A percentile compares a stretch with the other conserved stretches of the same genome.
Evolutionary conservation across 2,329 filamentous ascomycete genomes (phyloP).

Genomic region (Fusarium sp.): DNA sequence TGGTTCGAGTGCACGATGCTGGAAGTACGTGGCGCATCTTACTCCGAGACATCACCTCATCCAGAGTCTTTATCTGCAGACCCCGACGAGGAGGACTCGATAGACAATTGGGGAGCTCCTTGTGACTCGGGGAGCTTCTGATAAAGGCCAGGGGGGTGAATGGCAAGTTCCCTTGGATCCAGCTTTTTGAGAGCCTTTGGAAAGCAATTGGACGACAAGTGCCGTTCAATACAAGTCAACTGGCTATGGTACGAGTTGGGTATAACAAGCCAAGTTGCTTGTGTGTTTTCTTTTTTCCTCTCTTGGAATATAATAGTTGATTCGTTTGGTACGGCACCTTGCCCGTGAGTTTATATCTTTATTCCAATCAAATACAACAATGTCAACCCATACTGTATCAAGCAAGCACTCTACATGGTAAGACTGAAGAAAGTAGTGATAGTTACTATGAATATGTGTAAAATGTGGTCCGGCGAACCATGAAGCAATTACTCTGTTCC

Average conservation of each 20-base stretch:
- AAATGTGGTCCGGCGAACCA: neutral
- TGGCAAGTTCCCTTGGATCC: neutral
- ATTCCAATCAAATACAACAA: neutral
- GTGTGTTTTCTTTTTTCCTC: neutral
- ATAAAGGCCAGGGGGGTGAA: no score
- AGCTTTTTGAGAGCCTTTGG: neutral
- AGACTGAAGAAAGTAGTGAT: neutral
- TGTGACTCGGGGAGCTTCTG: neutral
- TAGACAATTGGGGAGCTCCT: neutral
- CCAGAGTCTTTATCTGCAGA: neutral
- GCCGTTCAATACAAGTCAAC: neutral
- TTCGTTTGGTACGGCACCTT: neutral
- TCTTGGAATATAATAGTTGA: no score
- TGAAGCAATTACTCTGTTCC: neutral
- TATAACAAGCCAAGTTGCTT: neutral
- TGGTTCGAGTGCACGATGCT: conserved; percentile 38
- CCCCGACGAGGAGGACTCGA: neutral
- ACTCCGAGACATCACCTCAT: neutral
- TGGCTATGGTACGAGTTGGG: neutral
- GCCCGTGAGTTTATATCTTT: neutral
- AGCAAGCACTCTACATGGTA: neutral
- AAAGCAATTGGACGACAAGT: neutral
- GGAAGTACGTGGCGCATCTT: neutral
- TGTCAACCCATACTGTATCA: neutral
- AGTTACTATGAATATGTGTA: neutral